Percentiles rank a stretch among this genome's conserved stretches.
Evolutionary conservation across 202 grass and related monocot species (phyloP).

Genomic region (Brachypodium distachyon): DNA sequence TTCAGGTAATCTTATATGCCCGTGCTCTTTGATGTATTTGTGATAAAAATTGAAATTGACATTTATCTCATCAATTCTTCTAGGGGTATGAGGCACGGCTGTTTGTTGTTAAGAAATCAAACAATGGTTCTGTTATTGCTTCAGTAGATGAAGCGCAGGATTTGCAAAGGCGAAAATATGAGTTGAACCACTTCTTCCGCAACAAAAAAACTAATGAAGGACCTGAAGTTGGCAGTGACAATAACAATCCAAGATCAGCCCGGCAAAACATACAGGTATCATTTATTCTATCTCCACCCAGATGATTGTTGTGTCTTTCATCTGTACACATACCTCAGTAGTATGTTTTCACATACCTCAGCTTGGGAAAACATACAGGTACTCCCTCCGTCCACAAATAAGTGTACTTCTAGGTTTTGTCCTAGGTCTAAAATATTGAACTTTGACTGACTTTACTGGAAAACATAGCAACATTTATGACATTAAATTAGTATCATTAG

Average conservation of each 20-base stretch:
- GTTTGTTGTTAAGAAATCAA: slow-evolving; percentile 83
- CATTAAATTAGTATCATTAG: too few relatives aligned
- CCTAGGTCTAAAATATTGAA: too few relatives aligned
- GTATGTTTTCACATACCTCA: too few relatives aligned
- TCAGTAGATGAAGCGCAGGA: slow-evolving; percentile 74
- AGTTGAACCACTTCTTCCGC: slow-evolving; percentile 87
- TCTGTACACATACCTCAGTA: slow-evolving; percentile 7
- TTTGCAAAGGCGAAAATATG: slow-evolving; percentile 65
- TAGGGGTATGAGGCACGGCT: slow-evolving; percentile 78
- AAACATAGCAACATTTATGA: too few relatives aligned
- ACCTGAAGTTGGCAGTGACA: slow-evolving; percentile 32
- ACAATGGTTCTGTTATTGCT: slow-evolving; percentile 64
- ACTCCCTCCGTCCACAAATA: too few relatives aligned
- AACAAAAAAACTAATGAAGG: slow-evolving; percentile 45
- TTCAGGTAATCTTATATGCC: slow-evolving; percentile 50
- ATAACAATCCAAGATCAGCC: slow-evolving; percentile 57
- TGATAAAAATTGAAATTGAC: slow-evolving; percentile 6
- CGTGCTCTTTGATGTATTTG: background rate
- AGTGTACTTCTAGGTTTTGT: too few relatives aligned
- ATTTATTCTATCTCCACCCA: background rate
- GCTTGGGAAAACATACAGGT: too few relatives aligned
- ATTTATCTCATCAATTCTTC: slow-evolving; percentile 34
- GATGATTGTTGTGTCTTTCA: background rate
- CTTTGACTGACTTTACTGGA: too few relatives aligned
- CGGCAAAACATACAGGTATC: slow-evolving; percentile 79